phyloP scores from a whole-genome alignment of 2,329 filamentous ascomycete species.

The Sporothrix pseudoabietina region DNA sequence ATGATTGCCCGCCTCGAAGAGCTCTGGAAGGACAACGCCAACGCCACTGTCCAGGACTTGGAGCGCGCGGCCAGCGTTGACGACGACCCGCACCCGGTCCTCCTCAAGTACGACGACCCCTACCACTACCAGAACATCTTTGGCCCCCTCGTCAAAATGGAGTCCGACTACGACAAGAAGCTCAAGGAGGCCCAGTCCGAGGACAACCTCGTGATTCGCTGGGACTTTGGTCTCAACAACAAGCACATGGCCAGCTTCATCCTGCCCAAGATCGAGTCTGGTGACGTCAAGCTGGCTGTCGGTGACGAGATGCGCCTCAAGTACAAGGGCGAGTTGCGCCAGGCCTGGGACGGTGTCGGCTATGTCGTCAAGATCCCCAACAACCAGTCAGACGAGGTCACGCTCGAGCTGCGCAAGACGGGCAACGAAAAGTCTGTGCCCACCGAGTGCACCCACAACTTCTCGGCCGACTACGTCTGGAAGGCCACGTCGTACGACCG shows the following conservation, averaged over 20 bases:
- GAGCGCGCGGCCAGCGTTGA: constrained; percentile 91
- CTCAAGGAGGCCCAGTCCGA: constrained; percentile 97
- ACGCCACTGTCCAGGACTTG: constrained; percentile 83
- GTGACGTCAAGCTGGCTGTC: constrained; percentile 95
- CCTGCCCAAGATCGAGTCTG: constrained; percentile 93
- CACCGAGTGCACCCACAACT: constrained; percentile 95
- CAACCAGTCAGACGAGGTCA: constrained; percentile 97
- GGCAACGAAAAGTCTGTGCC: constrained; percentile 96
- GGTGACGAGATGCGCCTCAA: constrained; percentile 98
- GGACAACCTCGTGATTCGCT: constrained; percentile 89
- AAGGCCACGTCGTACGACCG: constrained; percentile 99
- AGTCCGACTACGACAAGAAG: constrained; percentile 98
- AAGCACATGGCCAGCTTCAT: constrained; percentile 96
- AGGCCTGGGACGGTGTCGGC: constrained; percentile 94
- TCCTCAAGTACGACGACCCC: constrained; percentile 93
- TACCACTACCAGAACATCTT: constrained; percentile 99
- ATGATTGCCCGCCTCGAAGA: constrained; percentile 96
- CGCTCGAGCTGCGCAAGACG: constrained; percentile 88
- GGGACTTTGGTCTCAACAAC: constrained; percentile 95
- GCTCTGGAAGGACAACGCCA: constrained; percentile 95
- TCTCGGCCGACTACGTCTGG: constrained; percentile 98
- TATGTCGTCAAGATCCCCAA: constrained; percentile 99
- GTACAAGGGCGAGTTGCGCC: constrained; percentile 90
- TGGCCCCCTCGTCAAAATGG: constrained; percentile 96
- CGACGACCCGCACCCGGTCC: constrained; percentile 89